Conservation (phyloP, 164 flowering plant species). For the Euptelea pleiosperma region DNA sequence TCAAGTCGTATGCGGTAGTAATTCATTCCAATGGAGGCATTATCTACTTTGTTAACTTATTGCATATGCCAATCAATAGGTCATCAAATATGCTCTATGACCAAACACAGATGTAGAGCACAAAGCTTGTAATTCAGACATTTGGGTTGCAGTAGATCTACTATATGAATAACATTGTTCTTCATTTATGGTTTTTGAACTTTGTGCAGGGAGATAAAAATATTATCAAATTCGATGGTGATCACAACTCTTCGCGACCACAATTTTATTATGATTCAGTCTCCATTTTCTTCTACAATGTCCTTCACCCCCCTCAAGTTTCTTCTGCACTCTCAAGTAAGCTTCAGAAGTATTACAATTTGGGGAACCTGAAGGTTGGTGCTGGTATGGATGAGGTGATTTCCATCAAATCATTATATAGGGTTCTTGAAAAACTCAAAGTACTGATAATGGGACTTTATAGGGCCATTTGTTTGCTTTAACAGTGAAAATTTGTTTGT, state of each 20-base stretch:
- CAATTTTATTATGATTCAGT: constrained; percentile 91
- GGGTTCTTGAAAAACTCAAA: not conserved
- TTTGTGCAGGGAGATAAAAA: constrained; percentile 85
- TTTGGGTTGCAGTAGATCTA: not conserved
- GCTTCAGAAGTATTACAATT: constrained; percentile 62
- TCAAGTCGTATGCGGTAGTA: constrained; percentile 71
- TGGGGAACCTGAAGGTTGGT: constrained; percentile 64
- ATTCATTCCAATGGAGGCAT: not conserved
- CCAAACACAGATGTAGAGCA: not conserved
- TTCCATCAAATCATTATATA: constrained; percentile 1
- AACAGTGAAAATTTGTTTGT: too few species aligned
- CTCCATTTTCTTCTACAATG: constrained; percentile 86
- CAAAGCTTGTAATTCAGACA: not conserved
- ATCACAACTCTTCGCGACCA: constrained; percentile 93
- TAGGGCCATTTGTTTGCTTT: not conserved
- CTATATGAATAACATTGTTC: not conserved
- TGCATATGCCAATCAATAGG: not conserved
- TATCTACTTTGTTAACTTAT: not conserved
- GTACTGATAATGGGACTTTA: not conserved
- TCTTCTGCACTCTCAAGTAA: constrained; percentile 47
- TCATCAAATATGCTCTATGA: too few species aligned
- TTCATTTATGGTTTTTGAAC: constrained; percentile 9
- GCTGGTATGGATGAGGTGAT: constrained; percentile 71
- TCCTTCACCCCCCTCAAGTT: constrained; percentile 78
- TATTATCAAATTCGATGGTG: constrained; percentile 88